Conservation (phyloP, 2,329 filamentous ascomycete species). For the Xylaria hypoxylon region DNA sequence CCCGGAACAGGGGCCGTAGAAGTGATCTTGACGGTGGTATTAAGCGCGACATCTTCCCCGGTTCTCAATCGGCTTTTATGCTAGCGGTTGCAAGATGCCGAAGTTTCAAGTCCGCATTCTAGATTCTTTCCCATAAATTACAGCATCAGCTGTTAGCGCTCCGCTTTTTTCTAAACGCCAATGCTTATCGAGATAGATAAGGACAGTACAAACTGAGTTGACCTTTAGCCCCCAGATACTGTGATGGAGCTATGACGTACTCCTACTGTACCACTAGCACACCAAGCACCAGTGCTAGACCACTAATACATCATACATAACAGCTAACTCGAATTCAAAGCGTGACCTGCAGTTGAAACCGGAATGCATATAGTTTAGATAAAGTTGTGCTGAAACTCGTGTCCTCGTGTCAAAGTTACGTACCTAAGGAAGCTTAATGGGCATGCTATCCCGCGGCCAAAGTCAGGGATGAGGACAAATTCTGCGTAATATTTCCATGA, state of each 20-base stretch:
- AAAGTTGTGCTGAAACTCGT: conserved; percentile 3
- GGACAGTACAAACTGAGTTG: conserved; percentile 1
- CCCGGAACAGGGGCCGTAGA: conserved; percentile 40
- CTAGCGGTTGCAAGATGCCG: conserved; percentile 6
- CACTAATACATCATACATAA: background rate
- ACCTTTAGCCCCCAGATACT: background rate
- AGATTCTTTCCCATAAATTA: conserved; percentile 1
- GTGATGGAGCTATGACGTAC: conserved; percentile 25
- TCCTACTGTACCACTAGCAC: too few relatives aligned
- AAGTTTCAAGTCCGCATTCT: conserved; percentile 15
- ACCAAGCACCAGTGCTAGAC: background rate
- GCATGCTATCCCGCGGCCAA: conserved; percentile 12
- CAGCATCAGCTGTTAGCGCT: conserved; percentile 14
- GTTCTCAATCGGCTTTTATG: conserved; percentile 14
- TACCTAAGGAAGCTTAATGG: background rate
- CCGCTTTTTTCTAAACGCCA: conserved; percentile 15
- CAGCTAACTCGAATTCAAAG: conserved; percentile 23
- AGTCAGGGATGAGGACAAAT: conserved; percentile 22
- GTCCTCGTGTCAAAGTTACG: background rate
- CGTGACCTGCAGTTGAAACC: conserved; percentile 9
- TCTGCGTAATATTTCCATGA: conserved; percentile 15
- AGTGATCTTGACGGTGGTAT: conserved; percentile 41
- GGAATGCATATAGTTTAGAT: conserved; percentile 6
- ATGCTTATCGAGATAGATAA: conserved; percentile 16
- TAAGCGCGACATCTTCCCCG: conserved; percentile 43